Conservation (phyloP, 345 rosid species). For the Eucalyptus microcorys region DNA sequence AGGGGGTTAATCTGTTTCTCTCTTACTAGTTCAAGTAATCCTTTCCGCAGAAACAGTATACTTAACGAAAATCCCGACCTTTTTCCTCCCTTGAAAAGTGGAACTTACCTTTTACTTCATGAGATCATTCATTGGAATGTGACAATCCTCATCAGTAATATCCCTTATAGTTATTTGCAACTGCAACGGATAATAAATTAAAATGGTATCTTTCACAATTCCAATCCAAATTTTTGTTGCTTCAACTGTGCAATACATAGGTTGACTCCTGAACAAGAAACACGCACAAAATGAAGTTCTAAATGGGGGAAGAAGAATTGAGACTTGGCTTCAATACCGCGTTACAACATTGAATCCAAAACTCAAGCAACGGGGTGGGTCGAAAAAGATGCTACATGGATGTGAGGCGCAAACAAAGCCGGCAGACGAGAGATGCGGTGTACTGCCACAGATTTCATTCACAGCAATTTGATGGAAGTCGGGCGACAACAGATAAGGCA, state of each 20-base stretch:
- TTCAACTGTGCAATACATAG: not conserved
- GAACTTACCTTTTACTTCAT: not conserved
- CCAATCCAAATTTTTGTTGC: not conserved
- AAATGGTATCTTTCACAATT: not conserved
- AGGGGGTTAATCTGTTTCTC: not conserved
- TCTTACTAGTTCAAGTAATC: not conserved
- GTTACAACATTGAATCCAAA: not conserved
- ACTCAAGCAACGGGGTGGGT: not conserved
- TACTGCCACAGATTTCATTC: not conserved
- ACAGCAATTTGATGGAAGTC: not conserved
- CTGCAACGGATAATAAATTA: not conserved
- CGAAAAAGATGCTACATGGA: not conserved
- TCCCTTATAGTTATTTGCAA: not conserved
- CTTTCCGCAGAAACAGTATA: not conserved
- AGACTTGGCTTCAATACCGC: not conserved
- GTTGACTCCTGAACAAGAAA: not conserved
- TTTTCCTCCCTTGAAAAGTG: not conserved
- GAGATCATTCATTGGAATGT: not conserved
- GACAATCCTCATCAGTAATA: not conserved
- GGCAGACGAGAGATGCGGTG: not conserved
- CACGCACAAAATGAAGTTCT: not conserved
- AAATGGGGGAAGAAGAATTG: not conserved
- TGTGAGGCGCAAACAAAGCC: not conserved
- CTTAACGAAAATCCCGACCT: not conserved
- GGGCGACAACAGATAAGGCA: not conserved